Percentiles rank a stretch among this genome's conserved stretches.
These are phyloP conservation scores for Colletotrichum paranaense DNA, from an alignment of 2,329 filamentous ascomycete genomes.

Conservation along the genomic window DNA sequence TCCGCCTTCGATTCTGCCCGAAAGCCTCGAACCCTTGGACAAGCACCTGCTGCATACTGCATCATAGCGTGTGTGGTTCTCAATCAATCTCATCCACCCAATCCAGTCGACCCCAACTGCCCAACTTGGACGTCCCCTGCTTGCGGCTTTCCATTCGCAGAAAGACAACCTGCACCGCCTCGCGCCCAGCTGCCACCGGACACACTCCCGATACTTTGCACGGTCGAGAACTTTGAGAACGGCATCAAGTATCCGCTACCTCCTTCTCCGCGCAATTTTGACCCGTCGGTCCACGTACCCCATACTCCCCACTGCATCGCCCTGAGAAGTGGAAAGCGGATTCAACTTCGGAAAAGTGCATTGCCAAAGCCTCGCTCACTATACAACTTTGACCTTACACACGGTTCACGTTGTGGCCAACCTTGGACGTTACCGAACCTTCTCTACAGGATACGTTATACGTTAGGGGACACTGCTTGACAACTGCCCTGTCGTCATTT, in stretches of 20 bases:
- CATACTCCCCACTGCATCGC: conserved; percentile 6
- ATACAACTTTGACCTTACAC: neutral
- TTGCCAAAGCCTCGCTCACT: conserved; percentile 12
- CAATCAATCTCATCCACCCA: conserved; percentile 17
- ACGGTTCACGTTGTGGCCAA: conserved; percentile 11
- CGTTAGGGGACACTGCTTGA: neutral
- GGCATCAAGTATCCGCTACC: conserved; percentile 19
- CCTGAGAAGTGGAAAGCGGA: conserved; percentile 3
- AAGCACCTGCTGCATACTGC: conserved; percentile 15
- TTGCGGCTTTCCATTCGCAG: conserved; percentile 34
- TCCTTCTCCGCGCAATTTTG: neutral
- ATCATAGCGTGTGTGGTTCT: conserved; percentile 16
- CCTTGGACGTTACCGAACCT: conserved; percentile 6
- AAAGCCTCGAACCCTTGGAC: conserved; percentile 32
- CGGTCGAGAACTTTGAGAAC: neutral
- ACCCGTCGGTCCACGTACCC: conserved; percentile 10
- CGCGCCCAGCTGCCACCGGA: conserved; percentile 21
- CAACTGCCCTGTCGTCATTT: conserved; percentile 12
- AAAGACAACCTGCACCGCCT: conserved; percentile 31
- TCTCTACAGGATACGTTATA: neutral
- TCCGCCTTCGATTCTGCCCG: conserved; percentile 31
- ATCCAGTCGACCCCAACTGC: conserved; percentile 1
- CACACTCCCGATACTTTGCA: neutral
- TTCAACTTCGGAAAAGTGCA: conserved; percentile 29
- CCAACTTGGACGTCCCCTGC: conserved; percentile 25